Evolutionary conservation across 1,139 yeast species (phyloP).

Genomic region (Nakaseomyces uthaithaninus): DNA sequence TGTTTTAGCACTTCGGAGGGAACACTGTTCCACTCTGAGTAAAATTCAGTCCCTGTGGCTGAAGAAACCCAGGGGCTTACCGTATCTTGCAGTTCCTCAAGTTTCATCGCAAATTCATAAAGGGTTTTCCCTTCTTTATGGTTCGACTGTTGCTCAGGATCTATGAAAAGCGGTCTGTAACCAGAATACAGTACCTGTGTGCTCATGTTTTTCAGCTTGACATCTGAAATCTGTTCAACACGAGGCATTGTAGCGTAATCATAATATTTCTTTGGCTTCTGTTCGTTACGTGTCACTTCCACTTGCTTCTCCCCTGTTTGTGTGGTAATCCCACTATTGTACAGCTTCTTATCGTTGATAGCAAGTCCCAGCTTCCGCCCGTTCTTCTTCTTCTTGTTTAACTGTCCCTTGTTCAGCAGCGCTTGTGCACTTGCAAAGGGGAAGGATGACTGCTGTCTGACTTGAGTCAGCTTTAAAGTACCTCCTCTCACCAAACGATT

Average conservation of each 20-base stretch:
- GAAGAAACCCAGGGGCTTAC: conserved; percentile 25
- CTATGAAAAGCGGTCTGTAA: conserved; percentile 28
- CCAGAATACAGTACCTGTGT: conserved; percentile 26
- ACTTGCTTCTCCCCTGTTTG: neutral
- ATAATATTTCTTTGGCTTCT: neutral
- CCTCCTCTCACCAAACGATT: neutral
- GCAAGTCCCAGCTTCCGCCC: conserved; percentile 3
- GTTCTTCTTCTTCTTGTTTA: conserved; percentile 17
- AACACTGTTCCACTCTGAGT: conserved; percentile 31
- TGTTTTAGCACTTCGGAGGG: conserved; percentile 24
- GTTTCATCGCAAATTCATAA: conserved; percentile 28
- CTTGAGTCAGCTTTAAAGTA: conserved; percentile 3
- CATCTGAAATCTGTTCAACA: conserved; percentile 24
- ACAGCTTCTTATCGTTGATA: conserved; percentile 4
- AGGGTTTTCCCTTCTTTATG: conserved; percentile 15
- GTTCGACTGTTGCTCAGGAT: conserved; percentile 13
- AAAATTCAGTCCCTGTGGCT: conserved; percentile 30
- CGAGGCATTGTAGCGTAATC: conserved; percentile 26
- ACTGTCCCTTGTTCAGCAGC: conserved; percentile 19
- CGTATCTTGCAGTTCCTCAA: conserved; percentile 24
- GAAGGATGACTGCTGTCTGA: conserved; percentile 23
- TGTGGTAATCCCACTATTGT: conserved; percentile 4
- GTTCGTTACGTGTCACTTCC: neutral
- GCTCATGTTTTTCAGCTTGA: conserved; percentile 21
- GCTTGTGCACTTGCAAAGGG: conserved; percentile 24